Evolutionary conservation across 805 yeast species (phyloP).

Genomic region (Ogataea pignaliae): DNA sequence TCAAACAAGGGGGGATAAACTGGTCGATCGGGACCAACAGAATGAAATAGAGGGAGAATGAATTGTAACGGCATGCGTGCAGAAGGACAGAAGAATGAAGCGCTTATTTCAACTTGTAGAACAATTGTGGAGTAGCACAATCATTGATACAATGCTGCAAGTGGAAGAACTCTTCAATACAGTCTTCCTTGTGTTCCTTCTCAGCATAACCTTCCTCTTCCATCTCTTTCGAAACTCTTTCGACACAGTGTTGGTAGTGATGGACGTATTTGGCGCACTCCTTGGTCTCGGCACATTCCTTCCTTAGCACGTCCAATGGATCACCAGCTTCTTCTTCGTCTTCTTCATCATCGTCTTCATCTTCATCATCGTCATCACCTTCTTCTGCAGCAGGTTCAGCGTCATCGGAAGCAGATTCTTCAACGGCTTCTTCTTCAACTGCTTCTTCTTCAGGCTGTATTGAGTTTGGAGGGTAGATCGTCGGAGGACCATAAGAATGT

Average conservation of each 20-base stretch:
- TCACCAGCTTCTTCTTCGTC: constrained; percentile 61
- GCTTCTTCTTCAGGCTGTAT: constrained; percentile 29
- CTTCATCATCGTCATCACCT: constrained; percentile 32
- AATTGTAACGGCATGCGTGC: background rate
- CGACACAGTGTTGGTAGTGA: constrained; percentile 92
- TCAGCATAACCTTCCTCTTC: constrained; percentile 83
- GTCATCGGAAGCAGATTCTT: constrained; percentile 34
- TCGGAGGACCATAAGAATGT: constrained; percentile 1
- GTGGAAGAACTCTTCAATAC: constrained; percentile 98
- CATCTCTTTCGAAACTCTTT: constrained; percentile 84
- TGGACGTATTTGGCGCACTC: constrained; percentile 72
- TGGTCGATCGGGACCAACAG: background rate
- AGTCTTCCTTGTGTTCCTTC: constrained; percentile 85
- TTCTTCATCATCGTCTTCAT: constrained; percentile 36
- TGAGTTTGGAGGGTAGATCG: background rate
- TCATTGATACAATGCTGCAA: constrained; percentile 89
- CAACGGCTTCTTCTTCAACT: constrained; percentile 29
- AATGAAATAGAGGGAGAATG: constrained; percentile 1
- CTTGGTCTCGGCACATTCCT: constrained; percentile 63
- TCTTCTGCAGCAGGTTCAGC: constrained; percentile 65
- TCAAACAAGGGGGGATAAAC: too few species aligned
- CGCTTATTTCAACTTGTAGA: constrained; percentile 73
- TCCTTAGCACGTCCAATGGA: constrained; percentile 59
- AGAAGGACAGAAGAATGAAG: background rate
- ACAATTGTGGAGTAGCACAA: constrained; percentile 86